Evolutionary conservation across 2,329 filamentous ascomycete species (phyloP), one percentile per base, ranked within the genome.

Genomic region (Emergomyces africanus): DNA sequence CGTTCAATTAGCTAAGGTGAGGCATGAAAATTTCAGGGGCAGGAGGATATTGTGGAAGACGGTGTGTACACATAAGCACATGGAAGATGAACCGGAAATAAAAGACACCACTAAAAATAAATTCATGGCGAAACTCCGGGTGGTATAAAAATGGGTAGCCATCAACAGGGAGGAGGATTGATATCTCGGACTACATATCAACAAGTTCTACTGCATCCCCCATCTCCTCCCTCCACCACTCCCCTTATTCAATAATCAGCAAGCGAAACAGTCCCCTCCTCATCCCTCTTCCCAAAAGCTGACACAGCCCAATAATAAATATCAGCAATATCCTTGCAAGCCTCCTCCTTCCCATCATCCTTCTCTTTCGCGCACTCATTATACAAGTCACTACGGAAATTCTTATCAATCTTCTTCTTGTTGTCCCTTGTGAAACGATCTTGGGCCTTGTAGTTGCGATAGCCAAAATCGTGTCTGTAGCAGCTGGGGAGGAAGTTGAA

Each of bases 391-490:
- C 56, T 64, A 64, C 73, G 75, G 66, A 83, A 82, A n/a, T 79
- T 77, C 54, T 68, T 64, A 57, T 83, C 80, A 48, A 83, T 78
- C 4, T 62, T 68, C n/a, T 66, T 57, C 65, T 78, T 78, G 57
- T 67, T 70, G 6, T 62, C 67, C 6, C 70, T 67, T 2, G 72
- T 76, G 66, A 82, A 81, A 2, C 80, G 75, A 1, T 57, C 68
- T 64, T 82, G 79, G 1, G 57, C 59, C 57, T 79, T 78, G 66
- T 76, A 82, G 69, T 83, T 83, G 20, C 74, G 70, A 66, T 81
- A 81, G 1, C 79, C 80, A 66, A 83, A 83, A 64, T 83, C 81
- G 61, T 83, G 81, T 6, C 81, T 78, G 60, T 79, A 68, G 70
- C 79, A 81, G 14, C 73, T 75, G 0, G 72, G 54, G 25, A 65